Base-by-base conservation (phyloP, 2,329 filamentous ascomycete genomes). In the Ophiosphaerella narmari region DNA sequence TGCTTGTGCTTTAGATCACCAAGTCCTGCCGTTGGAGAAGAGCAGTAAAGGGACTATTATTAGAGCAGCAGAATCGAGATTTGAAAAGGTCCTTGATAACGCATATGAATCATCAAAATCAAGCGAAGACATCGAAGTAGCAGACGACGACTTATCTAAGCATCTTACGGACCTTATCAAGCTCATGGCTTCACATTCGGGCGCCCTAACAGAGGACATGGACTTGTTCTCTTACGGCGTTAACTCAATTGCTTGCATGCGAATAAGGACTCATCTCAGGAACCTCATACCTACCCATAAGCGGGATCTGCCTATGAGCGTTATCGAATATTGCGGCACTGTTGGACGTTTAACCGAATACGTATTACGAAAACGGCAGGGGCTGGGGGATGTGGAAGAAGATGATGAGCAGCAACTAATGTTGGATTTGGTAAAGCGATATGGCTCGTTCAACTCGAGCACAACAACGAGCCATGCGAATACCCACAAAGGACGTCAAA, bases 21-120 rank as follows among this genome's bases (percentile, higher is more conserved):
- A 63, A 7, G 58, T 64, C 0, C 55, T 69, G 0, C 62, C 66
- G 12, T 68, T 86, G 0, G 76, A 80, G 48, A 86, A 84, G 66
- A 87, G 81, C 52, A 87, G 82, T 54, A 88, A 88, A 65, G 85
- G 85, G 0, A 85, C 83, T 0, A 72, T 84, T 1, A 68, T 87
- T 13, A 74, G 84, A 11, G 74, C 75, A 39, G 82, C 80, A 0
- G 82, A 85, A 49, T 72, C 77, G 37, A 70, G 70, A 7, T 86
- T 82, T 57, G 62, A 67, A 1, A 48, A 70, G 0, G 51, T 72
- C 1, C 85, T 86, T 18, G 70, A 78, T 7, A 41, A 55, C 1
- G 75, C 78, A 0, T 86, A 85, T 35, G 60, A 43, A 7, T 50
- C 54, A 5, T 56, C 60, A 37, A 51, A 66, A n/a, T 53, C 40